Evolutionary conservation across 805 yeast species (phyloP), one percentile per base, ranked within the genome.

Genomic region (Suhomyces vadensis): DNA sequence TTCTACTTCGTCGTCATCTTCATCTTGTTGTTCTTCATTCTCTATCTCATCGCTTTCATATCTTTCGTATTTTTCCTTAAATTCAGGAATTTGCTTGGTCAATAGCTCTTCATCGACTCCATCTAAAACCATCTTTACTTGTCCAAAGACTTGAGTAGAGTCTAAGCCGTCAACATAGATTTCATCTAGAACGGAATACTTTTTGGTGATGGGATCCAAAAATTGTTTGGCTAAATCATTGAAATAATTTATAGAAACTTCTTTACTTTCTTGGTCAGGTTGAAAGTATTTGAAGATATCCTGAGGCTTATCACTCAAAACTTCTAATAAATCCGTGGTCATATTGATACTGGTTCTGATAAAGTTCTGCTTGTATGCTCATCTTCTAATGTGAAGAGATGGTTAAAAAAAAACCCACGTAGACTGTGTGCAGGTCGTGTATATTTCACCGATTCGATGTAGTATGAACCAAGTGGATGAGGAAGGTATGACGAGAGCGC

Each of bases 121-220:
- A 46, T 90, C 97, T 29, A 89, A 69, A 14, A 92, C 83, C 68
- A 92, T 77, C 63, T 87, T 88, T 2, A 87, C 83, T 65, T 92
- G 98, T 44, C 92, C 95, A 89, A 92, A 92, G 0, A 94, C 90
- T 60, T 92, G 98, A 31, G 85, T 78, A 19, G 96, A 83, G 61
- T 87, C 96, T 43, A 92, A 71, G 0, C 97, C 98, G 39, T 90
- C 95, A 10, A 85, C 75, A 53, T 84, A 81, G 16, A 92, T 75
- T 59, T 87, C 90, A 63, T 90, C 96, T 16, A 92, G 71, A 5
- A 86, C 85, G 1, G 94, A 78, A 49, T 65, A 64, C 43, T 69
- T 67, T 37, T 64, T 61, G 19, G 81, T 74, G 25, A 84, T 68
- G 4, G 86, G 85, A 56, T 85, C 89, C 43, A 85, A 66, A 6